These are phyloP conservation scores for Starmerella riodocensis DNA, from an alignment of 805 yeast species.

Conservation along the genomic window DNA sequence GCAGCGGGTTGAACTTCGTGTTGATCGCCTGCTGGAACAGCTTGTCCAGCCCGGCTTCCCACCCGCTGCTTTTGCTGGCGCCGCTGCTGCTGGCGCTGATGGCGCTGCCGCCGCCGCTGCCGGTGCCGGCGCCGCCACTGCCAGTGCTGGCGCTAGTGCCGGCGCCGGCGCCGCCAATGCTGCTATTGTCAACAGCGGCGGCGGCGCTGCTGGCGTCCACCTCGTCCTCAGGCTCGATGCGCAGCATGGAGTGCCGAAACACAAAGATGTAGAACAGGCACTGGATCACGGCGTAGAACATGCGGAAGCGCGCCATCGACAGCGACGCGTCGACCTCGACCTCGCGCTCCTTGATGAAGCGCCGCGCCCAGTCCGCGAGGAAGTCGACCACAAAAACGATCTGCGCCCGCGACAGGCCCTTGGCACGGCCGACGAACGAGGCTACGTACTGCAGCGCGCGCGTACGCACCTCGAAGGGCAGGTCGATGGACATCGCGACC, in stretches of 20 bases:
- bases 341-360: conserved; percentile 75
- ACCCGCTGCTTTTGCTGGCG: no score
- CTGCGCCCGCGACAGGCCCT: conserved; percentile 54
- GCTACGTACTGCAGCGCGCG: conserved; percentile 87
- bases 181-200: no score
- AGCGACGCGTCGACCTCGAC: conserved; percentile 54
- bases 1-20: conserved; percentile 83
- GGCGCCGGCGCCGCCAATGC: no score
- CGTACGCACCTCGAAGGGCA: conserved; percentile 59
- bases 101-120: no score
- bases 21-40: conserved; percentile 76
- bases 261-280: conserved; percentile 84
- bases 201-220: conserved; percentile 19
- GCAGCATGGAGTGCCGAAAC: conserved; percentile 58
- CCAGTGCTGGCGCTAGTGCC: no score
- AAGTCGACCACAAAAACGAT: conserved; percentile 71
- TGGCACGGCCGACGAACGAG: conserved; percentile 80
- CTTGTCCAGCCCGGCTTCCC: conserved; percentile 48
- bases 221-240: conserved; percentile 24
- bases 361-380: conserved; percentile 68
- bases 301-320: conserved; percentile 83
- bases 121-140: no score
- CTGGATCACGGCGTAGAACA: conserved; percentile 84
- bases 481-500: conserved; percentile 58
- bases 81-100: no score